Evolutionary conservation across 169 alveolate genomes (phyloP).

Genomic region (Plasmodium coatneyi): DNA sequence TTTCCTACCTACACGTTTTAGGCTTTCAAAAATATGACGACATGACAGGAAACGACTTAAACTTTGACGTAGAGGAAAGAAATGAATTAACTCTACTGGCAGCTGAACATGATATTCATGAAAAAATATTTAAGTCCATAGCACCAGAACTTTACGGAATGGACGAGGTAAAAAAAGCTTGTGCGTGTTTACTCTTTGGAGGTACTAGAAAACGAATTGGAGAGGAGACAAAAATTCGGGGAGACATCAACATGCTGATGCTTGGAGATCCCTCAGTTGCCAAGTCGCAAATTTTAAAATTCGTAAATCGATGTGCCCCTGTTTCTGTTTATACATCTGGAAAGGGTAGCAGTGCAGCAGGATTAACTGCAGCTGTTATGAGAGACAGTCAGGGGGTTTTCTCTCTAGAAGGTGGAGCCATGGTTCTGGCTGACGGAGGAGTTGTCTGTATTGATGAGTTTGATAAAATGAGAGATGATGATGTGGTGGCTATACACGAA

Average conservation of each 20-base stretch:
- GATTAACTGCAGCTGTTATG: conserved; percentile 99
- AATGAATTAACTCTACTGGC: conserved; percentile 86
- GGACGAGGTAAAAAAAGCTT: conserved; percentile 97
- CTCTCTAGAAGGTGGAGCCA: conserved; percentile 99
- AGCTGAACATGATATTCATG: conserved; percentile 93
- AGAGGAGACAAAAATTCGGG: conserved; percentile 97
- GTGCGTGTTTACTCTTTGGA: conserved; percentile 98
- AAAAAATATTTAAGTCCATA: conserved; percentile 93
- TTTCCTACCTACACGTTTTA: conserved; percentile 86
- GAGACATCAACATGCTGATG: conserved; percentile 95
- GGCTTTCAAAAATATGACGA: conserved; percentile 81
- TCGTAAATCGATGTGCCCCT: conserved; percentile 98
- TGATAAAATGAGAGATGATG: conserved; percentile 99
- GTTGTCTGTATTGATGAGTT: conserved; percentile 99
- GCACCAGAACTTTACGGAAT: conserved; percentile 98
- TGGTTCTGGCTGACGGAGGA: conserved; percentile 99
- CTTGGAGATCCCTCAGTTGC: conserved; percentile 99
- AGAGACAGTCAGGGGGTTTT: conserved; percentile 90
- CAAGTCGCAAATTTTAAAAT: conserved; percentile 97
- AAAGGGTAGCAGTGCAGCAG: conserved; percentile 99
- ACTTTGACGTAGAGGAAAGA: conserved; percentile 84
- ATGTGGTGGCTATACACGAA: conserved; percentile 99
- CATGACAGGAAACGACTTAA: conserved; percentile 76
- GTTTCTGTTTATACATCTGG: conserved; percentile 99
- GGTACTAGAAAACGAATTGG: conserved; percentile 97